Evolutionary conservation across 2,329 filamentous ascomycete genomes (phyloP), one percentile per base, ranked within the genome.

Genomic region (Sporothrix brasiliensis): DNA sequence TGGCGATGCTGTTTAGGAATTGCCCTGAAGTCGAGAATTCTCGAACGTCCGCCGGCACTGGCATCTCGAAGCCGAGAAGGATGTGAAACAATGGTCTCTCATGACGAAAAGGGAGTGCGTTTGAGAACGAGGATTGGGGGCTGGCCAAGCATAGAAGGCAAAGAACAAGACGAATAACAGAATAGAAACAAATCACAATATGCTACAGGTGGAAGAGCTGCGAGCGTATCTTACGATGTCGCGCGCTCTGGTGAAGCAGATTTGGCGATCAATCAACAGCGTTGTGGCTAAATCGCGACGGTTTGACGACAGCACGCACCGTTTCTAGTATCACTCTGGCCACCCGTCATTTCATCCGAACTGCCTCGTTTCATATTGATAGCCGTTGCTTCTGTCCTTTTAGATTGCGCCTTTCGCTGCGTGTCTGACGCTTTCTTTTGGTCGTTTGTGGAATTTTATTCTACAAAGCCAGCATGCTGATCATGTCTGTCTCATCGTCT

Each of bases 81-180:
- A 44, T 65, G 27, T 65, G 61, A 65, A 65, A 49, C 61, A 50
- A 50, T 13, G 61, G 61, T 50, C 27, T n/a, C 61, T 24, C 34
- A 65, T 7, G 34, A 44, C 49, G 44, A n/a, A 19, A 34, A 50
- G 61, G 27, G 44, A 49, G 34, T 19, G 44, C n/a, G 44, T 65
- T 50, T 65, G 41, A 50, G 44, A 65, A 34, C 24, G 44, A 50
- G 16, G 61, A 30, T 30, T 14, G 61, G 44, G 44, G 27, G 27
- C 9, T 4, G 39, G 58, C n/a, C 27, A 27, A 21, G 39, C 13
- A 19, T 19, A 27, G 4, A 13, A 44, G 34, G 58, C 27, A 39
- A 24, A 34, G 9, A 3, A 53, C n/a, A 53, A 24, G 13, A 14
- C 50, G 24, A 44, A 61, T 9, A 61, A 44, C 24, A 61, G 44